Conservation (phyloP, 2,329 filamentous ascomycete genomes). For the Raffaelea arxii region DNA sequence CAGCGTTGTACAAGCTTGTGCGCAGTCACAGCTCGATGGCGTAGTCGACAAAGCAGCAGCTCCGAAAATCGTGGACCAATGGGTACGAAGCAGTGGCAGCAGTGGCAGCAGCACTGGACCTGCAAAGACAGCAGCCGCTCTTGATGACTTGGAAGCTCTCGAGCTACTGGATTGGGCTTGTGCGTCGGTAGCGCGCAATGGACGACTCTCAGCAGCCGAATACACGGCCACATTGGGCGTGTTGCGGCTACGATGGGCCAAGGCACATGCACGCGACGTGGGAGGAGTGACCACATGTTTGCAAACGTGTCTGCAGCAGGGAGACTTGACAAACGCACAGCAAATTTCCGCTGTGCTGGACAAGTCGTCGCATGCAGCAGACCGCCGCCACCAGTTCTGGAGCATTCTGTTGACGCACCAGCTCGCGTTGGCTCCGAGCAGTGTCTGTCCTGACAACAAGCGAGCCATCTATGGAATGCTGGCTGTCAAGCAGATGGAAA, state of each 20-base stretch:
- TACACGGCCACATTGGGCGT: constrained; percentile 39
- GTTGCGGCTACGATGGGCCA: constrained; percentile 40
- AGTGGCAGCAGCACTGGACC: too few species aligned
- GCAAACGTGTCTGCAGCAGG: constrained; percentile 42
- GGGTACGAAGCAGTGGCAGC: too few species aligned
- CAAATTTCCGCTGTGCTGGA: constrained; percentile 48
- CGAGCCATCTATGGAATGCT: constrained; percentile 42
- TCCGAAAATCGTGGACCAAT: constrained; percentile 32
- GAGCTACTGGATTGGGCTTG: constrained; percentile 47
- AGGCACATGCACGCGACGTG: constrained; percentile 37
- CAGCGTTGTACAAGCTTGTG: constrained; percentile 38
- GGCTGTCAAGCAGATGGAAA: constrained; percentile 39
- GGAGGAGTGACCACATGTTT: constrained; percentile 32
- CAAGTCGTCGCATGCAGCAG: constrained; percentile 34
- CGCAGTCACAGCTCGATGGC: constrained; percentile 43
- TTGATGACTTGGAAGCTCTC: constrained; percentile 40
- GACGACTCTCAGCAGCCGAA: constrained; percentile 17
- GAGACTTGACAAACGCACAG: constrained; percentile 47
- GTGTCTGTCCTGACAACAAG: constrained; percentile 30
- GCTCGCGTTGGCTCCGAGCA: constrained; percentile 33
- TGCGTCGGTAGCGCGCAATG: too few species aligned
- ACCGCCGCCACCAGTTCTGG: constrained; percentile 42
- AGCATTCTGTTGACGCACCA: constrained; percentile 45
- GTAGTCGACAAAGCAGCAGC: constrained; percentile 34
- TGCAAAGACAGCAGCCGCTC: constrained; percentile 31